phyloP scores from a whole-genome alignment of 768 basidiomycete species.

The Gymnopilus junonius region DNA sequence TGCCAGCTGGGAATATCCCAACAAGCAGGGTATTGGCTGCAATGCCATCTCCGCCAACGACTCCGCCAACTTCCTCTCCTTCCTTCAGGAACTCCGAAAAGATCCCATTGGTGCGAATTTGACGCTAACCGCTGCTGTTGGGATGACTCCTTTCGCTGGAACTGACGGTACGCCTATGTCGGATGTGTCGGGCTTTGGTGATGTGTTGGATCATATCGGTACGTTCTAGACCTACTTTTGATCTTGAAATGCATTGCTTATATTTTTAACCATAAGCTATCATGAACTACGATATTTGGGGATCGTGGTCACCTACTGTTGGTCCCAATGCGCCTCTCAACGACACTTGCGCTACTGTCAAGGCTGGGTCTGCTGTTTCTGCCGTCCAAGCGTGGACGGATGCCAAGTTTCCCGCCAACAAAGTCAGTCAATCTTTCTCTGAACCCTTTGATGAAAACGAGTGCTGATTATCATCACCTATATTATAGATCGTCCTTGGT shows the following conservation, averaged over 20 bases:
- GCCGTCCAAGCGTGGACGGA: conserved; percentile 74
- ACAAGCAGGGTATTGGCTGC: conserved; percentile 66
- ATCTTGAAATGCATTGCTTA: neutral
- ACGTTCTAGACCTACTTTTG: conserved; percentile 7
- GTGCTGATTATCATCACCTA: neutral
- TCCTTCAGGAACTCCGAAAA: conserved; percentile 72
- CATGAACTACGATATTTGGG: conserved; percentile 68
- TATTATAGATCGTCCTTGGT: conserved; percentile 69
- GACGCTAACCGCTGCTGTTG: conserved; percentile 57
- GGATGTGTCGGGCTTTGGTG: conserved; percentile 74
- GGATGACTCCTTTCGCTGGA: conserved; percentile 44
- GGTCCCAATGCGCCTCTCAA: conserved; percentile 88
- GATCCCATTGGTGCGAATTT: conserved; percentile 55
- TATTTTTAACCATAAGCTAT: conserved; percentile 38
- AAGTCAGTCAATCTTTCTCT: conserved; percentile 26
- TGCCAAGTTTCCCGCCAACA: conserved; percentile 73
- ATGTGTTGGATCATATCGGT: conserved; percentile 59
- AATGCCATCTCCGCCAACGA: conserved; percentile 68
- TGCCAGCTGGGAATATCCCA: conserved; percentile 92
- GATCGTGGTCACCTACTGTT: conserved; percentile 55
- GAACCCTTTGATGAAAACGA: neutral
- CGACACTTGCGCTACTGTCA: conserved; percentile 70
- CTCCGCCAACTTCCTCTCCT: conserved; percentile 76
- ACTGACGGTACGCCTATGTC: conserved; percentile 61
- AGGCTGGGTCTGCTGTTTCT: conserved; percentile 72